Percentiles rank a stretch among this genome's conserved stretches.
These are phyloP conservation scores for Fraxinus latifolia DNA, from an alignment of 305 asterid species.

Conservation along the genomic window DNA sequence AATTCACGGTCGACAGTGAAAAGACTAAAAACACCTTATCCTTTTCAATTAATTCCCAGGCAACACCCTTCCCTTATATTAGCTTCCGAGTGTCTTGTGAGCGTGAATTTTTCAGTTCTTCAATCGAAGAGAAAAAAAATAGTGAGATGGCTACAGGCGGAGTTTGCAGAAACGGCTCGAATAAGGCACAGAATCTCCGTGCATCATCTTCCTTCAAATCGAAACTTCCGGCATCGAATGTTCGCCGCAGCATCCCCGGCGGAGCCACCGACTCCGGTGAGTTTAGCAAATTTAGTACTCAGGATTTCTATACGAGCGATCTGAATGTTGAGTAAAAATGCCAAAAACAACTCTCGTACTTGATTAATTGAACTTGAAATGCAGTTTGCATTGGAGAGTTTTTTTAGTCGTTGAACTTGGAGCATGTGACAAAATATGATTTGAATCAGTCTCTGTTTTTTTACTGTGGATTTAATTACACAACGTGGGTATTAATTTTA, in stretches of 20 bases:
- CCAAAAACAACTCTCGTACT: constrained; percentile 12
- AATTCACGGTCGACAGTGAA: constrained; percentile 23
- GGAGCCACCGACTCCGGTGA: constrained; percentile 56
- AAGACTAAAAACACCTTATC: constrained; percentile 32
- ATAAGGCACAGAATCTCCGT: constrained; percentile 56
- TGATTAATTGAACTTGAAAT: constrained; percentile 22
- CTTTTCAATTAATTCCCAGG: constrained; percentile 16
- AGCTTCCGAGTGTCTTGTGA: neutral
- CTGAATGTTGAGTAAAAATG: constrained; percentile 24
- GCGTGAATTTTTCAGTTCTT: neutral
- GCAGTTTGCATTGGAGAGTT: neutral
- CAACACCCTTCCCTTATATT: constrained; percentile 21
- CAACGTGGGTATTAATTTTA: neutral
- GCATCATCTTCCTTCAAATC: constrained; percentile 80
- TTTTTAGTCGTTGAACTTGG: constrained; percentile 9
- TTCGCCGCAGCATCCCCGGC: constrained; percentile 68
- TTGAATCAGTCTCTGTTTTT: constrained; percentile 8
- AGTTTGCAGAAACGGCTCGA: constrained; percentile 57
- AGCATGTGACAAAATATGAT: neutral
- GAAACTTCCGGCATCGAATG: constrained; percentile 56
- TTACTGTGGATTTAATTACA: constrained; percentile 11
- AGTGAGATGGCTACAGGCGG: constrained; percentile 59
- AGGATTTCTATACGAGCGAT: constrained; percentile 28
- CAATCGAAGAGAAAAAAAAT: constrained; percentile 2
- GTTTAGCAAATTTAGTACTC: constrained; percentile 24